Base-by-base conservation (phyloP, 768 basidiomycete species). In the Leccinum aurantiacum region DNA sequence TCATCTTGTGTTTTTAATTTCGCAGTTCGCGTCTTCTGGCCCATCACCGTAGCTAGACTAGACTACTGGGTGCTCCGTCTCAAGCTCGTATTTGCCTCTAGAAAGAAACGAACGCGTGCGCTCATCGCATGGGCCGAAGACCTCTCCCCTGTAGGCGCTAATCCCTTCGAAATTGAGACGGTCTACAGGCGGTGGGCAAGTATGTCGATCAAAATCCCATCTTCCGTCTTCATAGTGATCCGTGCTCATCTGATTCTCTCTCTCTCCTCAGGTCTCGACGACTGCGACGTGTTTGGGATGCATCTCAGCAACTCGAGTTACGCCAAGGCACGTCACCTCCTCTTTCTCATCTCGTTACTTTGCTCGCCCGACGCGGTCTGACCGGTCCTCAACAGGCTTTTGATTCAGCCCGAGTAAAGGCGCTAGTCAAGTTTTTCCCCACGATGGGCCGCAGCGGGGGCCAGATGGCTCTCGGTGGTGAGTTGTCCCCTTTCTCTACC, bases 231-330 rank as follows among this genome's bases (percentile, higher is more conserved):
- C 47, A 46, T 5, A 38, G 9, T 8, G 24, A 48, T 41, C 17
- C 15, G 37, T 38, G 8, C 59, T 44, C 24, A 24, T 41, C 38
- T 4, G 14, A 44, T 38, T 8, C 33, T 33, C n/a, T 1, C n/a
- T 1, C 19, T 54, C 35, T 48, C 14, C 53, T n/a, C 56, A 89
- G 88, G 79, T 58, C 64, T 86, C 7, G 90, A 92, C 62, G 91
- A 92, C 48, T 80, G 81, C 47, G 91, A 93, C 54, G 22, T 63
- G 53, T 72, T 71, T 86, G 86, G 66, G 84, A 89, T 67, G 69
- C 91, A 93, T 67, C 77, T 93, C 59, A 91, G 89, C 70, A 93
- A 93, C 67, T 91, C 90, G 0, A 87, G 84, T 55, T 93, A 93
- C 62, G 82, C 88, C 4, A 91, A 90, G 79, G 88, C 83, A 58